phyloP scores from a whole-genome alignment of 2,329 filamentous ascomycete genomes.

The Nemania diffusa region DNA sequence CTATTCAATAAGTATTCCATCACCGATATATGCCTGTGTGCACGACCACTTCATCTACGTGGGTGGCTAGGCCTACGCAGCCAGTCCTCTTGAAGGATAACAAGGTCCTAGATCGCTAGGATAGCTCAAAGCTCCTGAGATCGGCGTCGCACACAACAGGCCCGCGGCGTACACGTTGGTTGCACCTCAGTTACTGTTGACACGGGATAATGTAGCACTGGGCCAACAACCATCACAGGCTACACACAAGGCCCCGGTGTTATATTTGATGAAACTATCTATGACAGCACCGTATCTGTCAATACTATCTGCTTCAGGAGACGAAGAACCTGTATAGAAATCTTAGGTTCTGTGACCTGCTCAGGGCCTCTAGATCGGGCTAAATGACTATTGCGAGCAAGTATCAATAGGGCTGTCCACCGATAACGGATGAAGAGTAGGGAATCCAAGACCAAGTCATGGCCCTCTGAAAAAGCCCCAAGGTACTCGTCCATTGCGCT shows the following conservation, averaged over 20 bases:
- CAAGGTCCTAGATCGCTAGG: background rate
- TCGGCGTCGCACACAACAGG: background rate
- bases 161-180: background rate
- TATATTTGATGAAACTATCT: background rate
- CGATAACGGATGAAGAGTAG: background rate
- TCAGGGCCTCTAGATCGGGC: background rate
- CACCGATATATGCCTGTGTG: constrained; percentile 1
- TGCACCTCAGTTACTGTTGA: background rate
- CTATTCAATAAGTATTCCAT: constrained; percentile 2
- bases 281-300: background rate
- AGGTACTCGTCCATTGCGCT: background rate
- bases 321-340: background rate
- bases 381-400: background rate
- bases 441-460: background rate
- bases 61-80: background rate
- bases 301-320: background rate
- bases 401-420: background rate
- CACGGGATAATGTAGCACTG: background rate
- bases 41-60: background rate
- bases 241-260: background rate
- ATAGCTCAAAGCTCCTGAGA: background rate
- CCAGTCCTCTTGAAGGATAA: background rate
- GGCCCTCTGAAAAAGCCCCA: background rate
- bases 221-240: background rate
- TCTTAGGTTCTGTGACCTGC: background rate